Base-by-base conservation (phyloP, 306 rosid species). In the Cicer yamashitae region DNA sequence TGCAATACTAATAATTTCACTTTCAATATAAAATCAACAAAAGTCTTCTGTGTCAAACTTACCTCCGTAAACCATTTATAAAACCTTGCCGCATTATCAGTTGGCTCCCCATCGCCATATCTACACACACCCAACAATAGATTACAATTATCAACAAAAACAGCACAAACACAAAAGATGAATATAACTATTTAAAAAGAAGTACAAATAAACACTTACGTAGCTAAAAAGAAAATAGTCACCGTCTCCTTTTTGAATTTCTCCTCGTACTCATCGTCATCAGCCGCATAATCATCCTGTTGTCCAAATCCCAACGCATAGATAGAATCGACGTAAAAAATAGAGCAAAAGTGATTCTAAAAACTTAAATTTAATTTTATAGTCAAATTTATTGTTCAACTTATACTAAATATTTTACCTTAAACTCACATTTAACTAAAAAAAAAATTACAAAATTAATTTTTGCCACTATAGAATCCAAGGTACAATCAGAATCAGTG, bases 31-130 rank as follows among this genome's bases (percentile, higher is more conserved):
- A 20, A 66, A n/a, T 6, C 12, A 61, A 70, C 72, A 13, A 10
- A 7, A 74, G 30, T 34, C 20, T 51, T 51, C 30, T 8, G 3
- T 14, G 30, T 40, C 53, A n/a, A 64, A 17, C 56, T 53, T 65
- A 96, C 99, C 92, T 96, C 99, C 0, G 85, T 54, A 79, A 96
- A 89, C 98, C 99, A 96, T 87, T 92, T 96, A 77, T 88, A 96
- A 80, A 96, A 96, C 67, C 91, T 88, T 0, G 98, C 97, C 1
- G 99, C 98, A 71, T 96, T 96, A 73, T 96, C 99, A 0, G 99
- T 96, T 57, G 99, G 99, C 82, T 96, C 99, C 12, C 99, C 99
- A 79, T 96, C 99, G 75, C 99, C 99, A 79, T 96, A 96, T 87
- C 99, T 96, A 85, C 79, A 86, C 52, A 60, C 52, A 76, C 41